A percentile compares a stretch with the other conserved stretches of the same genome.
Evolutionary conservation across 148 eudicot species (phyloP).

Genomic region (Fagopyrum tataricum): DNA sequence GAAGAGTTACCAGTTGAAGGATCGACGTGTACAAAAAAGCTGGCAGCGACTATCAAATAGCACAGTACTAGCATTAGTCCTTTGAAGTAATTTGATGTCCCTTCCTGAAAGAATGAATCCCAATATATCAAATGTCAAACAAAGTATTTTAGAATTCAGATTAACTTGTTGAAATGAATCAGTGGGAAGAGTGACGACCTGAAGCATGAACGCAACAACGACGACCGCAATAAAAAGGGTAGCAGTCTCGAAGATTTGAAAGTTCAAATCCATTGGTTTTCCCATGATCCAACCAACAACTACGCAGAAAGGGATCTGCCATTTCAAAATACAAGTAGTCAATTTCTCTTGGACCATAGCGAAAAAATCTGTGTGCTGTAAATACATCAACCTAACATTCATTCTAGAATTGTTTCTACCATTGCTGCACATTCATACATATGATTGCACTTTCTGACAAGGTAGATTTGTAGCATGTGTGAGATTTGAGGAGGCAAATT

Average conservation of each 20-base stretch:
- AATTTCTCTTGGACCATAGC: no score
- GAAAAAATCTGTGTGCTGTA: no score
- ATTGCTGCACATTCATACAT: no score
- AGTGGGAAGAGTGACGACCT: constrained; percentile 35
- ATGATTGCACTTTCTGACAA: no score
- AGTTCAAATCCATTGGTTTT: constrained; percentile 89
- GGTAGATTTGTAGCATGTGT: no score
- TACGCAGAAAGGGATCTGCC: constrained; percentile 98
- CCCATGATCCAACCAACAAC: constrained; percentile 94
- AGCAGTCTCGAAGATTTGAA: constrained; percentile 90
- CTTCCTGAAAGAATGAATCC: constrained; percentile 50
- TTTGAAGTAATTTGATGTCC: constrained; percentile 87
- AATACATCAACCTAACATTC: no score
- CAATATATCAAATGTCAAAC: background rate
- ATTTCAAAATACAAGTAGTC: constrained; percentile 12
- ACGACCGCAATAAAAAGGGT: constrained; percentile 85
- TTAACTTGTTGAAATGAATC: no score
- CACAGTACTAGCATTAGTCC: constrained; percentile 93
- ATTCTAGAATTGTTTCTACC: no score
- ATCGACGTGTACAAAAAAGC: constrained; percentile 91
- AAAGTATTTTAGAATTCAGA: no score
- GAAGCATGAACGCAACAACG: constrained; percentile 94
- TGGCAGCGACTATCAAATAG: constrained; percentile 94
- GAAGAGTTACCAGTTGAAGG: constrained; percentile 31
- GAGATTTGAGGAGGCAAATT: no score